A percentile compares a stretch with the other conserved stretches of the same genome.
Evolutionary conservation across 2,329 filamentous ascomycete genomes (phyloP).

Genomic region (Cylindrodendrum hubeiense): DNA sequence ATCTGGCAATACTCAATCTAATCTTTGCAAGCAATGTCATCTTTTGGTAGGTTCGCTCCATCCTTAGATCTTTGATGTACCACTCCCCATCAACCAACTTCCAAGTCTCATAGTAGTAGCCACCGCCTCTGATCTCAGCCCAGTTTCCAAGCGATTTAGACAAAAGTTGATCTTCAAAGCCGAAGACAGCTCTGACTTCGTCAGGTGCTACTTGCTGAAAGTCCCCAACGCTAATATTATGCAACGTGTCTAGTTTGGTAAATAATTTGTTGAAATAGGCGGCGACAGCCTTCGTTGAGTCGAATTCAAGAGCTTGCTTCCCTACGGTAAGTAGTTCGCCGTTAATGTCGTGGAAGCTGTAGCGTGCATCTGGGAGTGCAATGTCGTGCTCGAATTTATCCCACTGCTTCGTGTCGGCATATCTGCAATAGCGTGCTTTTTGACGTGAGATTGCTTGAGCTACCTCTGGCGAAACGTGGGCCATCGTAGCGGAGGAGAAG

Average conservation of each 20-base stretch:
- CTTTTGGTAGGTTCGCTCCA: constrained; percentile 40
- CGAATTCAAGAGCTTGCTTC: constrained; percentile 2
- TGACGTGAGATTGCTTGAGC: constrained; percentile 41
- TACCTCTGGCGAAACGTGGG: constrained; percentile 37
- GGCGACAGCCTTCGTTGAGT: constrained; percentile 22
- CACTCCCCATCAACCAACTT: constrained; percentile 38
- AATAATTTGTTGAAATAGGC: constrained; percentile 38
- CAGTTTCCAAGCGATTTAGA: constrained; percentile 28
- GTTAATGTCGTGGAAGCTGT: constrained; percentile 31
- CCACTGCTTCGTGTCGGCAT: constrained; percentile 44
- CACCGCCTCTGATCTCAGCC: constrained; percentile 39
- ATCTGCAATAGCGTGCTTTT: constrained; percentile 44
- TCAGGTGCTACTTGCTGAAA: constrained; percentile 40
- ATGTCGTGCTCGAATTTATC: constrained; percentile 38
- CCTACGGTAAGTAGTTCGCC: constrained; percentile 18
- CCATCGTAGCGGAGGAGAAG: no score
- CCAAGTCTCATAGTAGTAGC: constrained; percentile 41
- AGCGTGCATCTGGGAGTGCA: constrained; percentile 36
- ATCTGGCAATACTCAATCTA: no score
- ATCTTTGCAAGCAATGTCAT: constrained; percentile 24
- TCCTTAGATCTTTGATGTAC: constrained; percentile 36
- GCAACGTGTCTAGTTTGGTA: constrained; percentile 35
- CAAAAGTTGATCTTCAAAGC: constrained; percentile 36
- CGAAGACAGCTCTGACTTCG: constrained; percentile 43
- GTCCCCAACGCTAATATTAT: constrained; percentile 40